Evolutionary conservation across 2,329 filamentous ascomycete species (phyloP).

Genomic region (Fusarium musae): DNA sequence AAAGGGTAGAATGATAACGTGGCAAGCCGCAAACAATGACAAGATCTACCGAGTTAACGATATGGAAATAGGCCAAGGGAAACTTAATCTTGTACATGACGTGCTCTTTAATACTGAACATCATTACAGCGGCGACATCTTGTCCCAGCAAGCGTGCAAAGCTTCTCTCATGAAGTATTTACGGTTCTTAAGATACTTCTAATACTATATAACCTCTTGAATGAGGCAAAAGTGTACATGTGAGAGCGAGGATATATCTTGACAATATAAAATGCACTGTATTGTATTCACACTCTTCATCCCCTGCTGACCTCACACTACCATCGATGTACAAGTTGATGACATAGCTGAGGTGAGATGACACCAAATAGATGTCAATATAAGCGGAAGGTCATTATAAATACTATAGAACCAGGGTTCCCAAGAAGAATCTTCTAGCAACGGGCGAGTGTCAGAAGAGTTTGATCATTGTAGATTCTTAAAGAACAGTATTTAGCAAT

Average conservation of each 20-base stretch:
- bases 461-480: background rate
- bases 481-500: background rate
- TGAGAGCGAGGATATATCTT: background rate
- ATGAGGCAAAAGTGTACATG: background rate
- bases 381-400: background rate
- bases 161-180: background rate
- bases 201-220: no score
- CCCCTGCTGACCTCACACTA: background rate
- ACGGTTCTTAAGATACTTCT: no score
- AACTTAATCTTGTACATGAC: background rate
- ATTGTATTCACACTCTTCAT: background rate
- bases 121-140: background rate
- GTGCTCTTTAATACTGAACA: background rate
- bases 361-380: no score
- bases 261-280: background rate
- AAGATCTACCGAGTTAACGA: no score
- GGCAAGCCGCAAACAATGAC: background rate
- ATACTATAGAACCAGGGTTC: no score
- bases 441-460: background rate
- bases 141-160: no score
- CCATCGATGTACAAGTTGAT: background rate
- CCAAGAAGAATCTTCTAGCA: background rate
- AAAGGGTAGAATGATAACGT: background rate
- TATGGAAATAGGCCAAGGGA: fast-evolving
- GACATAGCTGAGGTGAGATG: no score